Evolutionary conservation across 164 flowering plant genomes (phyloP), one percentile per base, ranked within the genome.

Genomic region (Stephania cephalantha): DNA sequence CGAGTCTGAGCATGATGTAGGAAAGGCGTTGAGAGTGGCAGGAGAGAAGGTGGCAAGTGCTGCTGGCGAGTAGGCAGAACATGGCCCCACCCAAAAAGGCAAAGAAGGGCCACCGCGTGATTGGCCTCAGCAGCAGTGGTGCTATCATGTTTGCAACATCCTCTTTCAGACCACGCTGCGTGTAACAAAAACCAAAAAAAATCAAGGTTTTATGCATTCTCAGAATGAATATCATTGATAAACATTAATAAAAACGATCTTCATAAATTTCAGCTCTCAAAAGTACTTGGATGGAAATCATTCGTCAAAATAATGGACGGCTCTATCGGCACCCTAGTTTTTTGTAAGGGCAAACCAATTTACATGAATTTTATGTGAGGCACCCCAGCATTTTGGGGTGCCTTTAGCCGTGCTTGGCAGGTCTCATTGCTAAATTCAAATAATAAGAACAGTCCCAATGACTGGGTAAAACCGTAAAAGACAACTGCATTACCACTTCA

Each of bases 31-130:
- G 82, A 0, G 99, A 95, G 79, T 91, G 95, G 83, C 99, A 95
- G 0, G 92, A 88, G 73, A 95, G 87, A 55, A 95, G 93, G 79
- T 95, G 99, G 84, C 98, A 95, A 5, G 87, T 85, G 86, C 99
- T 93, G 87, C 99, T 95, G 44, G 97, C 88, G 8, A 95, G 84
- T 75, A 95, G 81, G 83, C 98, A 95, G 73, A 95, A 93, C 99
- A 95, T 93, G 55, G 99, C 99, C 15, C 99, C 99, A 18, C 99
- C 97, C 74, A 95, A 52, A 83, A 93, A 95, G 25, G 90, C 91
- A 72, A 84, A 95, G 81, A 95, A 93, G 18, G 99, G 99, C 99
- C 98, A 95, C 13, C 97, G 85, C 0, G 99, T 93, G 64, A 95
- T 93, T 29, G 98, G 98, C 68, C 86, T 79, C 69, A 85, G 48